Evolutionary conservation across 1,284 basidiomycete genomes (phyloP), one percentile per base, ranked within the genome.

Genomic region (Golubevia sp.): DNA sequence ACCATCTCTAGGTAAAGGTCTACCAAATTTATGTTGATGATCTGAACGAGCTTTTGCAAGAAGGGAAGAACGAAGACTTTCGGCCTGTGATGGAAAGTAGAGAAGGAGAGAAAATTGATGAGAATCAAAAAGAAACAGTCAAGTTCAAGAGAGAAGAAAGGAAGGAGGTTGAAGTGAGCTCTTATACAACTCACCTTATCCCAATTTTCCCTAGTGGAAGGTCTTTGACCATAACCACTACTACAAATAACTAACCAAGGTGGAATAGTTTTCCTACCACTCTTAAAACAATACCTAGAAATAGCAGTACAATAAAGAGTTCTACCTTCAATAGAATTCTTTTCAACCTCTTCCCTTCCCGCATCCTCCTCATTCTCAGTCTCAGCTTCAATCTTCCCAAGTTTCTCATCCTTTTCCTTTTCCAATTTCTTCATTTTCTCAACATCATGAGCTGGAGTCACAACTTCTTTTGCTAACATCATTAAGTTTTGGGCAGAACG

Each of bases 191-290:
- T n/a, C n/a, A n/a, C 66, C 34, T 70, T 77, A 13, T 68, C 66
- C 71, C 74, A 77, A 60, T 77, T 77, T 27, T 61, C 30, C 7
- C 60, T 51, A 7, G 75, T 73, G 2, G 51, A 20, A 0, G 70
- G 58, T 2, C 38, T 62, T 20, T 63, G 67, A 4, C 74, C 74
- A 58, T 72, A 77, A 49, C 76, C 76, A 4, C 64, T 67, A 20
- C 73, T 74, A 3, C 71, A 73, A 38, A 77, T 55, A 21, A 68
- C 30, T 38, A 77, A 64, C 76, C 76, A 77, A 1, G 76, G 74
- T 11, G 76, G 76, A 50, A 77, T 74, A 44, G 76, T 77, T 13
- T 67, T 64, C 7, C 76, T 64, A 23, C 62, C 59, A 1, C 67
- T 55, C 55, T 77, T 77, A 63, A 66, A 67, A 59, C 73, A 73